A percentile compares a stretch with the other conserved stretches of the same genome.
Evolutionary conservation across 2,329 filamentous ascomycete species (phyloP).

Genomic region (Cylindrodendrum hubeiense): DNA sequence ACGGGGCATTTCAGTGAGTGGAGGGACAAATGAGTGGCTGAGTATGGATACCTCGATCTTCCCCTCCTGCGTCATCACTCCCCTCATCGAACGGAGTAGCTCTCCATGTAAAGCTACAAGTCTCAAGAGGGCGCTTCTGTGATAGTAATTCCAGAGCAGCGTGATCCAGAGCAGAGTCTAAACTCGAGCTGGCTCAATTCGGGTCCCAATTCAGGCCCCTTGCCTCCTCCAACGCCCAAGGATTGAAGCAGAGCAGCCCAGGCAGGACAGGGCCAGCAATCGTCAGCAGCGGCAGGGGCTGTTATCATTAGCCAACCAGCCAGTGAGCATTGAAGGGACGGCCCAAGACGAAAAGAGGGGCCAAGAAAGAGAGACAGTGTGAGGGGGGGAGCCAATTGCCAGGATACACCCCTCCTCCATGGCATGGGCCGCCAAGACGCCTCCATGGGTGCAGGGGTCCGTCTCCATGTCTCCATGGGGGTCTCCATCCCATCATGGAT

Average conservation of each 20-base stretch:
- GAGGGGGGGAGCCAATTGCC: constrained; percentile 8
- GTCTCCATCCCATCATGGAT: constrained; percentile 25
- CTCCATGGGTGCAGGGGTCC: constrained; percentile 16
- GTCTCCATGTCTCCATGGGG: constrained; percentile 22
- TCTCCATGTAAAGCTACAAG: background rate
- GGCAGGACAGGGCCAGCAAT: background rate
- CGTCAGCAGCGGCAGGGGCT: constrained; percentile 3
- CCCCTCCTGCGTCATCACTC: constrained; percentile 4
- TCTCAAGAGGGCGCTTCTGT: background rate
- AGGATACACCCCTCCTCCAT: constrained; percentile 18
- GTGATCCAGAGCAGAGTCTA: background rate
- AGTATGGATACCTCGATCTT: background rate
- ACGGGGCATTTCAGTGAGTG: constrained; percentile 9
- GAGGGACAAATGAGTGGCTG: background rate
- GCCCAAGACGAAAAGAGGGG: background rate
- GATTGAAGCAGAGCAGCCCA: background rate
- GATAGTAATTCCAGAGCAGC: background rate
- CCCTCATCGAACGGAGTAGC: background rate
- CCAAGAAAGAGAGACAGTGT: constrained; percentile 7
- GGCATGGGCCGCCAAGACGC: constrained; percentile 2
- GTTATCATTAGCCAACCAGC: constrained; percentile 23
- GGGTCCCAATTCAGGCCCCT: background rate
- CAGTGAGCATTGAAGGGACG: background rate
- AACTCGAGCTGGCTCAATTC: background rate
- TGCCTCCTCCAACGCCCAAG: background rate